Conservation (phyloP, 2,329 filamentous ascomycete species). For the Pestalotiopsis sp. region DNA sequence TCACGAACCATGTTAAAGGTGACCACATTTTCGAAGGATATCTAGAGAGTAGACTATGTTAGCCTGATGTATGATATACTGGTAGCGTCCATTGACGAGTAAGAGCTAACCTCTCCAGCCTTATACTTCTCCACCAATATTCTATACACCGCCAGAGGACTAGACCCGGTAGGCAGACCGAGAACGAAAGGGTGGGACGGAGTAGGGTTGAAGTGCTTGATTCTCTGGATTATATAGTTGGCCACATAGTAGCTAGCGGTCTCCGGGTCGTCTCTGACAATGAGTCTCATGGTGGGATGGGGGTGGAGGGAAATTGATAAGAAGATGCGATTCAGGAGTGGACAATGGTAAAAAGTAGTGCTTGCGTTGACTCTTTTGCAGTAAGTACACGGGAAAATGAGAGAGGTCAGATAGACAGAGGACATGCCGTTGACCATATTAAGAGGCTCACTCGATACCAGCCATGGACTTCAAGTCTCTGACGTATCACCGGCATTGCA, state of each 20-base stretch:
- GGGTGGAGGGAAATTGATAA: slow-evolving; percentile 18
- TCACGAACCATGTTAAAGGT: slow-evolving; percentile 84
- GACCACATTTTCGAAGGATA: slow-evolving; percentile 86
- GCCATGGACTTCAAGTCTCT: neutral
- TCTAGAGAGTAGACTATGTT: slow-evolving; percentile 48
- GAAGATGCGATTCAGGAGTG: slow-evolving; percentile 18
- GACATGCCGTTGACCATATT: neutral
- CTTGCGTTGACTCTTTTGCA: slow-evolving; percentile 3
- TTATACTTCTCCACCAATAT: slow-evolving; percentile 74
- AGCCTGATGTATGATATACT: slow-evolving; percentile 25
- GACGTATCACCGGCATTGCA: slow-evolving; percentile 12
- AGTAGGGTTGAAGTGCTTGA: slow-evolving; percentile 76
- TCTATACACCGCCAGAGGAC: slow-evolving; percentile 77
- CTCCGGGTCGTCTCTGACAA: slow-evolving; percentile 74
- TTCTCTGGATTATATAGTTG: slow-evolving; percentile 81
- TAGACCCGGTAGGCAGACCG: slow-evolving; percentile 82
- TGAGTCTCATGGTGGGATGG: slow-evolving; percentile 69
- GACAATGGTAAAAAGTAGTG: slow-evolving; percentile 8
- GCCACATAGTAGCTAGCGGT: slow-evolving; percentile 76
- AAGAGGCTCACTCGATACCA: slow-evolving; percentile 1
- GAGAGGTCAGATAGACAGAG: neutral
- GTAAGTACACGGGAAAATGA: neutral
- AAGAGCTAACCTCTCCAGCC: slow-evolving; percentile 55
- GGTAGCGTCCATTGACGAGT: slow-evolving; percentile 3
- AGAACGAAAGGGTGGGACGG: slow-evolving; percentile 77